A percentile compares a stretch with the other conserved stretches of the same genome.
These are phyloP conservation scores for Amanita rubescens DNA, from an alignment of 768 basidiomycete genomes.

Conservation along the genomic window DNA sequence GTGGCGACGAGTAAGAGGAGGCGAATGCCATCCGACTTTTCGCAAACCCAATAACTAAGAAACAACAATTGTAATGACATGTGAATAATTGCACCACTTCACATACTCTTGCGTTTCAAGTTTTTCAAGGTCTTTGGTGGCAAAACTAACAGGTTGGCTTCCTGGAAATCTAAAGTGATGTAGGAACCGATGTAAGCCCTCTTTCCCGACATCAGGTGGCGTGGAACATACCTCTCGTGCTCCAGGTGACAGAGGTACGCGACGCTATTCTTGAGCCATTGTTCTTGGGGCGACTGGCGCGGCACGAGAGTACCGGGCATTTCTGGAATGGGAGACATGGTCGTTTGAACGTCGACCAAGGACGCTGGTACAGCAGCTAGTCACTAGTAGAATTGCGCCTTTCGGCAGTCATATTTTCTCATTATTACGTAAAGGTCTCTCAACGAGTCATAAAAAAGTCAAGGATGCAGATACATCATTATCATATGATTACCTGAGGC, in stretches of 20 bases:
- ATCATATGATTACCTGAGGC: not conserved
- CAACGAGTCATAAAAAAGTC: not conserved
- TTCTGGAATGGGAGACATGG: conserved; percentile 62
- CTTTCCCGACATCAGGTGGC: not conserved
- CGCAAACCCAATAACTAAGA: conserved; percentile 94
- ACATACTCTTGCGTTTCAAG: conserved; percentile 81
- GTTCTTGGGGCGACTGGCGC: conserved; percentile 49
- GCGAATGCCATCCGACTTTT: conserved; percentile 95
- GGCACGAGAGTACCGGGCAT: conserved; percentile 57
- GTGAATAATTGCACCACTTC: not conserved
- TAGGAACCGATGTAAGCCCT: conserved; percentile 4
- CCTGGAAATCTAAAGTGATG: conserved; percentile 74
- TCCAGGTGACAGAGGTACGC: conserved; percentile 58
- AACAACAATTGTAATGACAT: not conserved
- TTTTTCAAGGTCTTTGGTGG: conserved; percentile 55
- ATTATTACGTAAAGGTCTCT: conserved; percentile 12
- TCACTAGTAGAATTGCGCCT: not conserved
- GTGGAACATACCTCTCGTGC: conserved; percentile 48
- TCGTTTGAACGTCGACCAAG: conserved; percentile 1
- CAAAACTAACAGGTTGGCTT: conserved; percentile 92
- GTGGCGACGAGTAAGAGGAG: conserved; percentile 78
- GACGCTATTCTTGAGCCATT: conserved; percentile 61
- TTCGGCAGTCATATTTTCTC: not conserved
- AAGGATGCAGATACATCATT: not conserved
- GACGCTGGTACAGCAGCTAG: not conserved